These are phyloP conservation scores for Thelonectria olida DNA, from an alignment of 2,329 filamentous ascomycete genomes.

Conservation along the genomic window DNA sequence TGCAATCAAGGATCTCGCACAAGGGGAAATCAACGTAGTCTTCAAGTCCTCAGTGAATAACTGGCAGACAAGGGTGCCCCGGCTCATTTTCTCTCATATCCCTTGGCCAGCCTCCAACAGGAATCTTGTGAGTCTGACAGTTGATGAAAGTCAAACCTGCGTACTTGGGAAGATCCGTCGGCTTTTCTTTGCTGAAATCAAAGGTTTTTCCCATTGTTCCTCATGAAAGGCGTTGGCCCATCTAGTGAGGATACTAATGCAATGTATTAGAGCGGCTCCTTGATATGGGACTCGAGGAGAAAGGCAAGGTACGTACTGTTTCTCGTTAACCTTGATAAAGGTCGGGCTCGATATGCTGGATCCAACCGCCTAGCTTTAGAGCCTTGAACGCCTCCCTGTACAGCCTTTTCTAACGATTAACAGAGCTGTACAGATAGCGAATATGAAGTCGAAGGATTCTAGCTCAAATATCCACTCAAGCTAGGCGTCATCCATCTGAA, in stretches of 20 bases:
- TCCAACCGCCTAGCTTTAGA: slow-evolving; percentile 37
- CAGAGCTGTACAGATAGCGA: slow-evolving; percentile 40
- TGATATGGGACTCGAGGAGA: no score
- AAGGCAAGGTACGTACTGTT: slow-evolving; percentile 14
- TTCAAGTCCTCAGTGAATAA: slow-evolving; percentile 33
- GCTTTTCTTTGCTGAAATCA: slow-evolving; percentile 30
- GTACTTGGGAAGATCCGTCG: slow-evolving; percentile 24
- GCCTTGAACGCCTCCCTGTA: slow-evolving; percentile 29
- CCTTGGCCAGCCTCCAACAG: slow-evolving; percentile 30
- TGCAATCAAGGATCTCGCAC: slow-evolving; percentile 34
- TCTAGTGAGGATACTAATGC: slow-evolving; percentile 23
- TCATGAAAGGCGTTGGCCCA: slow-evolving; percentile 27
- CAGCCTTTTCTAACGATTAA: slow-evolving; percentile 41
- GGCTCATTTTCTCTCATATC: slow-evolving; percentile 37
- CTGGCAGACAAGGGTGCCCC: slow-evolving; percentile 32
- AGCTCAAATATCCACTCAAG: slow-evolving; percentile 54
- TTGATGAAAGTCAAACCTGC: slow-evolving; percentile 20
- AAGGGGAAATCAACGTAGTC: slow-evolving; percentile 35
- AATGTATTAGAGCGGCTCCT: fast-evolving
- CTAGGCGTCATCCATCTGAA: slow-evolving; percentile 49
- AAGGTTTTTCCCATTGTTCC: slow-evolving; percentile 28
- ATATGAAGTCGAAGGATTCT: slow-evolving; percentile 44
- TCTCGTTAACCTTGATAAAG: slow-evolving; percentile 11
- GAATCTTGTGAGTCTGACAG: slow-evolving; percentile 25
- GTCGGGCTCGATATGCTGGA: slow-evolving; percentile 39